Evolutionary conservation across 176 grass and related monocot genomes (phyloP).

Genomic region (Bonia amplexicaulis): DNA sequence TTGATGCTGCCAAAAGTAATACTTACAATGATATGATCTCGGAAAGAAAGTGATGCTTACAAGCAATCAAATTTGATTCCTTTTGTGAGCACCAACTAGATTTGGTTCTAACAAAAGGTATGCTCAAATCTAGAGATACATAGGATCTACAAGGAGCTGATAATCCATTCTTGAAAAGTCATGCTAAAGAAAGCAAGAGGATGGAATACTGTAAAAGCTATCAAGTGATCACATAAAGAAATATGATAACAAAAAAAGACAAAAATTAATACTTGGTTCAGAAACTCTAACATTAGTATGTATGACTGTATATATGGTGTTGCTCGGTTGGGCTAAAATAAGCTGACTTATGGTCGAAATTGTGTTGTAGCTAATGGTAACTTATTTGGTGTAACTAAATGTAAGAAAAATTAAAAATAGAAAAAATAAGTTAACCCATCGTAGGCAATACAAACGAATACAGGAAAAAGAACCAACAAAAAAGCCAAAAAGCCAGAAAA

Average conservation of each 20-base stretch:
- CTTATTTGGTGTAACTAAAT: too few relatives aligned
- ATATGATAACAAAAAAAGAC: background rate
- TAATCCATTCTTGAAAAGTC: constrained; percentile 1
- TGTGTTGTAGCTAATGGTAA: too few relatives aligned
- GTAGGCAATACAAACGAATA: too few relatives aligned
- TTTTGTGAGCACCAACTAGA: constrained; percentile 11
- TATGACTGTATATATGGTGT: background rate
- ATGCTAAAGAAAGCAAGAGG: constrained; percentile 5
- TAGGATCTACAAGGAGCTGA: constrained; percentile 10
- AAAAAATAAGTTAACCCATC: too few relatives aligned
- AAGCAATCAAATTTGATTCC: constrained; percentile 15
- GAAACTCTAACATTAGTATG: background rate
- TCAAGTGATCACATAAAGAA: background rate
- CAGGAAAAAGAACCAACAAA: too few relatives aligned
- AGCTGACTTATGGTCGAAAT: too few relatives aligned
- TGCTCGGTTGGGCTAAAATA: too few relatives aligned
- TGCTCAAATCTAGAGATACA: background rate
- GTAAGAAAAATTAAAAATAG: too few relatives aligned
- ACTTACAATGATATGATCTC: background rate
- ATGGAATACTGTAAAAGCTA: background rate
- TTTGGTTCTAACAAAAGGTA: constrained; percentile 26
- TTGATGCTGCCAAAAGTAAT: background rate
- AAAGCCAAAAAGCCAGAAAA: too few relatives aligned
- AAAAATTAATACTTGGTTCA: background rate
- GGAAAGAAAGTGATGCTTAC: constrained; percentile 15